Percentiles rank a stretch among this genome's conserved stretches.
Evolutionary conservation across 208 protist genomes (phyloP).

Genomic region (Trypanosoma lewisi): DNA sequence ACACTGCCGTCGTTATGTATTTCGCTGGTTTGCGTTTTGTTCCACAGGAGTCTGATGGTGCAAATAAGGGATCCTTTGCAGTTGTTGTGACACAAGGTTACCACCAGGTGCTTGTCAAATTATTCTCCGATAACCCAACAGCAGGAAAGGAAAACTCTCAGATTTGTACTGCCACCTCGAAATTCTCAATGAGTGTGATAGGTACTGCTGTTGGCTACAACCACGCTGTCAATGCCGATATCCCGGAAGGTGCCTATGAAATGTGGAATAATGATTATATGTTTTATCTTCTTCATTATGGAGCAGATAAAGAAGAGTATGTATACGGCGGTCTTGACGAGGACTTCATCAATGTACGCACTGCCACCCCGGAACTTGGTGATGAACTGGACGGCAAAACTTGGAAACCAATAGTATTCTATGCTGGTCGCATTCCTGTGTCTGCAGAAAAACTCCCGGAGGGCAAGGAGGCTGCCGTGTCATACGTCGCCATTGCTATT

Average conservation of each 20-base stretch:
- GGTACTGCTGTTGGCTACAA: constrained; percentile 19
- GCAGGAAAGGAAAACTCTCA: background rate
- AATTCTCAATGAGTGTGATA: constrained; percentile 10
- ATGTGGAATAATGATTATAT: background rate
- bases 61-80: background rate
- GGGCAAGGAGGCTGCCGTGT: constrained; percentile 13
- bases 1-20: constrained; percentile 11
- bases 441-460: background rate
- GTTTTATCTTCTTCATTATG: constrained; percentile 11
- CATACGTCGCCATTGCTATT: constrained; percentile 21
- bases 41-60: background rate
- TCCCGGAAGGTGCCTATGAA: constrained; percentile 6
- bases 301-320: background rate
- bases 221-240: background rate
- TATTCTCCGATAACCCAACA: constrained; percentile 7
- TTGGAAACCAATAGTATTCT: constrained; percentile 9
- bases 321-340: constrained; percentile 13
- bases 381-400: background rate
- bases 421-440: constrained; percentile 1
- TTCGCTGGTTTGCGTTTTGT: constrained; percentile 9
- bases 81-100: constrained; percentile 11
- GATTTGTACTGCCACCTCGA: background rate
- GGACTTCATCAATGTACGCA: constrained; percentile 9
- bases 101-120: constrained; percentile 17
- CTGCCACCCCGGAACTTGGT: constrained; percentile 2